phyloP scores from a whole-genome alignment of 2,329 filamentous ascomycete species.

The Colletotrichum liriopes region DNA sequence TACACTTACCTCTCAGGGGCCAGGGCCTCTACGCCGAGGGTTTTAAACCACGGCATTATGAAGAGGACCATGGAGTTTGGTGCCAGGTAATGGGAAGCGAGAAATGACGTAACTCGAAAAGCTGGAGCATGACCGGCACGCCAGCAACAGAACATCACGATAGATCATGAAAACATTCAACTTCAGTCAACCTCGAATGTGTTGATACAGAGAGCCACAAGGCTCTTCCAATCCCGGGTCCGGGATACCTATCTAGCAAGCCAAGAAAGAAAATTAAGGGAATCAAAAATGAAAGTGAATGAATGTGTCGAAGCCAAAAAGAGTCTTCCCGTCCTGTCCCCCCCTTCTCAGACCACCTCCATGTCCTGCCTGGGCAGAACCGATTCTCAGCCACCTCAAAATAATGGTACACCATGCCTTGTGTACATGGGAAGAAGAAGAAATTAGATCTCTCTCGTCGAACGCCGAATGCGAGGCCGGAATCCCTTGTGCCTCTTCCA shows the following conservation, averaged over 20 bases:
- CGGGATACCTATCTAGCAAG: constrained; percentile 27
- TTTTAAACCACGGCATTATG: background rate
- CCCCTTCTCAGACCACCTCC: background rate
- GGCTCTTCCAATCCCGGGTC: background rate
- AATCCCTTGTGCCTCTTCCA: constrained; percentile 18
- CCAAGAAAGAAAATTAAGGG: constrained; percentile 28
- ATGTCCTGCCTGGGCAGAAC: constrained; percentile 1
- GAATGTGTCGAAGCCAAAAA: constrained; percentile 38
- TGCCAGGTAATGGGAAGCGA: background rate
- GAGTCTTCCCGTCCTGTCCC: constrained; percentile 14
- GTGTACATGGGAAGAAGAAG: constrained; percentile 21
- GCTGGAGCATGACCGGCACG: background rate
- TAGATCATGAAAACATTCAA: constrained; percentile 28
- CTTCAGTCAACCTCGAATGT: constrained; percentile 1
- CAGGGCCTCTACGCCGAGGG: too few species aligned
- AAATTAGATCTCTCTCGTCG: constrained; percentile 23
- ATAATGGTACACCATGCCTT: constrained; percentile 30
- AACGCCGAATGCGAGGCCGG: constrained; percentile 33
- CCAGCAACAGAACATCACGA: constrained; percentile 27
- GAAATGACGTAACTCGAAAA: background rate
- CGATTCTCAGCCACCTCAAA: background rate
- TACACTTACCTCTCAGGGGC: too few species aligned
- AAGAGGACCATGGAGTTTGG: background rate
- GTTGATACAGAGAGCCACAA: constrained; percentile 12
- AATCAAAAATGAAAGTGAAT: constrained; percentile 39